These are phyloP conservation scores for Actinomucor elegans DNA, from an alignment of 371 early-diverging fungal genomes.

Conservation along the genomic window DNA sequence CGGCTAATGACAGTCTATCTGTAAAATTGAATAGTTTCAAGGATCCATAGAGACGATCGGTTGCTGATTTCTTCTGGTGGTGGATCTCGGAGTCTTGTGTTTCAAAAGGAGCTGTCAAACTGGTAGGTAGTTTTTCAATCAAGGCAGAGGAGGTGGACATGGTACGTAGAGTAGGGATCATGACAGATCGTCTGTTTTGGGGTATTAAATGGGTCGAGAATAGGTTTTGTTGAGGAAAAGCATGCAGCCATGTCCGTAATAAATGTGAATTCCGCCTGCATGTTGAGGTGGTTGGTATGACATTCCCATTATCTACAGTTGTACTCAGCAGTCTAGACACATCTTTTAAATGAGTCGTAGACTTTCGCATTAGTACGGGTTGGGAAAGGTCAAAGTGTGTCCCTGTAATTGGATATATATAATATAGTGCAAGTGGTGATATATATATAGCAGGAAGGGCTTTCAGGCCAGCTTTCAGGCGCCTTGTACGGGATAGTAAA, in stretches of 20 bases:
- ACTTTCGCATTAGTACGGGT: constrained; percentile 40
- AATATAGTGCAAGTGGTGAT: neutral
- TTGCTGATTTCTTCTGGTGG: neutral
- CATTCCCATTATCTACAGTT: constrained; percentile 17
- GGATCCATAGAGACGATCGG: constrained; percentile 15
- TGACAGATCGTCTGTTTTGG: constrained; percentile 16
- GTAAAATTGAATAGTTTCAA: constrained; percentile 28
- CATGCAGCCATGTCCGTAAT: constrained; percentile 26
- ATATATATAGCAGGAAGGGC: neutral
- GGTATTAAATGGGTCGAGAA: constrained; percentile 16
- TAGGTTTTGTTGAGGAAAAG: constrained; percentile 20
- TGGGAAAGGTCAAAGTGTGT: constrained; percentile 1
- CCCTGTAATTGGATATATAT: neutral
- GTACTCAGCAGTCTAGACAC: constrained; percentile 35
- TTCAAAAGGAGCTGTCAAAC: neutral
- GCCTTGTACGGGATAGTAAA: neutral
- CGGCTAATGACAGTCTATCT: constrained; percentile 22
- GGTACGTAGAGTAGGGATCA: constrained; percentile 1
- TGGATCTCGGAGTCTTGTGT: too few relatives aligned
- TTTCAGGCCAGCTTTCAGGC: neutral
- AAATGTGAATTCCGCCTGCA: constrained; percentile 34
- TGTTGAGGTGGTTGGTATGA: constrained; percentile 18
- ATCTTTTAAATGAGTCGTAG: constrained; percentile 42
- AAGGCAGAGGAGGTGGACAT: constrained; percentile 17
- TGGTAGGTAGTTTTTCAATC: constrained; percentile 9